Evolutionary conservation across 768 basidiomycete species (phyloP).

Genomic region (Rhizopogon vulgaris): DNA sequence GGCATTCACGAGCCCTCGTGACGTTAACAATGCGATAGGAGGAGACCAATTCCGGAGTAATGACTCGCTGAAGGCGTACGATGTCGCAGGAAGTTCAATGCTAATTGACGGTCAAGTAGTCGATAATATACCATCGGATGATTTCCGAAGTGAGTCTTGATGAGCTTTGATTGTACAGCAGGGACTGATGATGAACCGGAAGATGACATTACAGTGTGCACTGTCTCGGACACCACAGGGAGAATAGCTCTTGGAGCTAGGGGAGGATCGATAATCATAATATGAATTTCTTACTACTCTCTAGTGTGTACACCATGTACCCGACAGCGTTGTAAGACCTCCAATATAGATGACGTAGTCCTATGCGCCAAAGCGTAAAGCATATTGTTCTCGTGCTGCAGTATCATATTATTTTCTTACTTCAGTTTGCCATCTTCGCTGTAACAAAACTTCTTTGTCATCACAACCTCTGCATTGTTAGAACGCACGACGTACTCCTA

Average conservation of each 20-base stretch:
- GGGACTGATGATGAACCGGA: background rate
- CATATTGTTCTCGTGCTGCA: too few relatives aligned
- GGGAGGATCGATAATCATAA: constrained; percentile 24
- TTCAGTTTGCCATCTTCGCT: too few relatives aligned
- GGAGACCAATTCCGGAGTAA: background rate
- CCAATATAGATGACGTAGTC: constrained; percentile 4
- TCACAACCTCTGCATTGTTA: too few relatives aligned
- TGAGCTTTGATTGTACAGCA: too few relatives aligned
- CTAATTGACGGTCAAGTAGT: constrained; percentile 10
- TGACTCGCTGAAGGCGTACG: background rate
- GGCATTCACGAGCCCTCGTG: constrained; percentile 14
- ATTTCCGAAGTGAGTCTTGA: constrained; percentile 22
- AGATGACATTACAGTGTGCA: constrained; percentile 43
- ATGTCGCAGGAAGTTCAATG: background rate
- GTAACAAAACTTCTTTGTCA: too few relatives aligned
- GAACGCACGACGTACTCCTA: too few relatives aligned
- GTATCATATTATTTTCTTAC: too few relatives aligned
- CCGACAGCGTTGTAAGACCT: constrained; percentile 49
- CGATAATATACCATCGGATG: constrained; percentile 17
- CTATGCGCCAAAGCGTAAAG: too few relatives aligned
- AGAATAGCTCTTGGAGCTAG: constrained; percentile 37
- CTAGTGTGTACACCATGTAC: constrained; percentile 20
- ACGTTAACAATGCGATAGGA: background rate
- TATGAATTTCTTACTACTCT: constrained; percentile 9
- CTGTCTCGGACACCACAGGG: constrained; percentile 40